These are phyloP conservation scores for Geotrichum phurueaensis DNA, from an alignment of 1,139 yeast genomes.

Conservation along the genomic window DNA sequence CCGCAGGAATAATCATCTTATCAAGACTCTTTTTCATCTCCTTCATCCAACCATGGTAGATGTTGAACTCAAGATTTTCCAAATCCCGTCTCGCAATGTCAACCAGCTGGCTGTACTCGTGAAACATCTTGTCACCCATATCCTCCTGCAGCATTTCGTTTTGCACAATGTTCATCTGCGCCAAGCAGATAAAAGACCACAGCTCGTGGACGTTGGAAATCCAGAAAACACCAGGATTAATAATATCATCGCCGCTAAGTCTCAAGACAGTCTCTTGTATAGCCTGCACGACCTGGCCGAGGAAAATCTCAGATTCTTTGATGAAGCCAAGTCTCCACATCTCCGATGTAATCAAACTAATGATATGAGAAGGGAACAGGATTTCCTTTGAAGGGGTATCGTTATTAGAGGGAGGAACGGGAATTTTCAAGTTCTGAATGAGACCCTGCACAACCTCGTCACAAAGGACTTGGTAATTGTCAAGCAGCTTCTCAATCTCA, in stretches of 20 bases:
- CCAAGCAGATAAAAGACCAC: slow-evolving; percentile 89
- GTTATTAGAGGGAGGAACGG: slow-evolving; percentile 73
- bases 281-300: slow-evolving; percentile 83
- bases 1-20: slow-evolving; percentile 92
- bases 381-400: slow-evolving; percentile 85
- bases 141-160: slow-evolving; percentile 74
- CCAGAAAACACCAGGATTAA: slow-evolving; percentile 97
- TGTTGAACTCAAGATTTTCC: slow-evolving; percentile 86
- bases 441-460: slow-evolving; percentile 84
- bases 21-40: slow-evolving; percentile 87
- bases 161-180: slow-evolving; percentile 81
- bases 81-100: slow-evolving; percentile 92
- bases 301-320: slow-evolving; percentile 81
- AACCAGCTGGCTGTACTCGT: slow-evolving; percentile 81
- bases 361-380: slow-evolving; percentile 91
- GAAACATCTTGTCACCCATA: slow-evolving; percentile 86
- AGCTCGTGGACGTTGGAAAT: slow-evolving; percentile 92
- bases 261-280: slow-evolving; percentile 56
- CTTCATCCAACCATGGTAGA: slow-evolving; percentile 97
- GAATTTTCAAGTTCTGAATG: slow-evolving; percentile 81
- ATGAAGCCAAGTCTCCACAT: slow-evolving; percentile 98
- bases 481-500: slow-evolving; percentile 45
- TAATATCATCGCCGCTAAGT: slow-evolving; percentile 71
- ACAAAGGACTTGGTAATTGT: slow-evolving; percentile 73
- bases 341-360: slow-evolving; percentile 85